These are phyloP conservation scores for Chytriomyces sp. DNA, from an alignment of 192 early-diverging fungal genomes.

Conservation along the genomic window DNA sequence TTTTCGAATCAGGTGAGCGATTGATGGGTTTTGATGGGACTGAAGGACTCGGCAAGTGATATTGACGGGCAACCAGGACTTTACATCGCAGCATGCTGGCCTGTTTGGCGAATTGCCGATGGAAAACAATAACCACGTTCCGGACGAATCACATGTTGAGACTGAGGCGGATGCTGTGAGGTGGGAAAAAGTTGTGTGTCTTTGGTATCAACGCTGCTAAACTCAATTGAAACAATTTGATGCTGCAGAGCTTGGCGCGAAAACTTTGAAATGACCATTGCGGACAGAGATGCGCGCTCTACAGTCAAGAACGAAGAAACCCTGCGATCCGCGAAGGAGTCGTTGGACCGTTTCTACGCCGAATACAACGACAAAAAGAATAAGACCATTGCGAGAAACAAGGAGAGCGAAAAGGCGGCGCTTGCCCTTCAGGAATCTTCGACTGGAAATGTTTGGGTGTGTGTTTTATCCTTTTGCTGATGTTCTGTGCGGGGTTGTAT, in stretches of 20 bases:
- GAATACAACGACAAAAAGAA: slow-evolving; percentile 67
- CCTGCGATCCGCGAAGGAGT: slow-evolving; percentile 49
- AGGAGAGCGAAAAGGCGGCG: slow-evolving; percentile 49
- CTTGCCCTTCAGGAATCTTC: slow-evolving; percentile 38
- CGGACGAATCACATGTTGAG: slow-evolving; percentile 6
- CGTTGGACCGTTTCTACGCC: slow-evolving; percentile 62
- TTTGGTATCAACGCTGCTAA: neutral
- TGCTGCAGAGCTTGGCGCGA: slow-evolving; percentile 53
- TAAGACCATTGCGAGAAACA: slow-evolving; percentile 55
- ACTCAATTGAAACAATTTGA: neutral
- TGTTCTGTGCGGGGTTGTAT: neutral
- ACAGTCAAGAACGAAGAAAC: slow-evolving; percentile 50
- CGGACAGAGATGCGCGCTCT: slow-evolving; percentile 50
- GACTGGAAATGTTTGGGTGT: slow-evolving; percentile 58
- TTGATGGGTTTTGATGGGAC: too few species aligned
- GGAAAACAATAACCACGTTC: neutral
- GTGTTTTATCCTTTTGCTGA: neutral
- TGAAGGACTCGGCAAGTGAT: too few species aligned
- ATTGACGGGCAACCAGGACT: neutral
- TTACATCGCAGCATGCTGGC: neutral
- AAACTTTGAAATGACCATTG: slow-evolving; percentile 46
- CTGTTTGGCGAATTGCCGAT: neutral
- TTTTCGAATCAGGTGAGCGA: too few species aligned
- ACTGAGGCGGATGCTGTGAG: slow-evolving; percentile 26
- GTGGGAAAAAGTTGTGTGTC: neutral